These are phyloP conservation scores for Solanum sitiens DNA, from an alignment of 257 asterid species.

Conservation along the genomic window DNA sequence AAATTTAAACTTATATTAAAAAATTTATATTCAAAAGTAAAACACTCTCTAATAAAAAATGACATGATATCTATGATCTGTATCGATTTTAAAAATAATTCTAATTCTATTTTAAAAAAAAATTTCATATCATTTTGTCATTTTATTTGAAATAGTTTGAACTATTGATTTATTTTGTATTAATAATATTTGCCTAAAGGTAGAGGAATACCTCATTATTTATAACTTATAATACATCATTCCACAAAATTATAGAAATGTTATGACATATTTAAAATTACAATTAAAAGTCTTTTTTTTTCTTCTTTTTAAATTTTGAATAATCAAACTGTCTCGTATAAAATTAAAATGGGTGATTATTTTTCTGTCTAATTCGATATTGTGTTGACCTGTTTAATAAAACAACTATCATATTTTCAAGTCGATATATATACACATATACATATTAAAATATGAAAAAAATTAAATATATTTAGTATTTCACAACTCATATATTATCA, in stretches of 20 bases:
- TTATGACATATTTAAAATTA: background rate
- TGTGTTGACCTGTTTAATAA: too few species aligned
- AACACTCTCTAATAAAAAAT: background rate
- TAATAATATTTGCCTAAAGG: background rate
- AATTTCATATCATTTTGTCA: background rate
- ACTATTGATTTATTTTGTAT: background rate
- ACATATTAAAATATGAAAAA: too few species aligned
- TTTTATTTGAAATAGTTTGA: background rate
- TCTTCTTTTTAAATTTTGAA: too few species aligned
- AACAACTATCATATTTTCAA: too few species aligned
- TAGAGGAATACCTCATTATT: background rate
- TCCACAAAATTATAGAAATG: background rate
- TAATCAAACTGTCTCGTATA: background rate
- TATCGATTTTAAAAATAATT: background rate
- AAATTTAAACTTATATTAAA: background rate
- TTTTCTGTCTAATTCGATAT: background rate
- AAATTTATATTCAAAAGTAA: fast-evolving
- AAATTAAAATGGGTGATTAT: background rate
- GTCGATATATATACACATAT: too few species aligned
- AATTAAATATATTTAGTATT: too few species aligned
- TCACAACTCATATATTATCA: background rate
- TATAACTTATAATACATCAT: background rate
- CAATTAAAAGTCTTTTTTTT: too few species aligned
- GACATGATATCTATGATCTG: background rate
- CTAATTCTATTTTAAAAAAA: too few species aligned